phyloP scores from a whole-genome alignment of 2,329 filamentous ascomycete species.

The Juglanconis oblonga region DNA sequence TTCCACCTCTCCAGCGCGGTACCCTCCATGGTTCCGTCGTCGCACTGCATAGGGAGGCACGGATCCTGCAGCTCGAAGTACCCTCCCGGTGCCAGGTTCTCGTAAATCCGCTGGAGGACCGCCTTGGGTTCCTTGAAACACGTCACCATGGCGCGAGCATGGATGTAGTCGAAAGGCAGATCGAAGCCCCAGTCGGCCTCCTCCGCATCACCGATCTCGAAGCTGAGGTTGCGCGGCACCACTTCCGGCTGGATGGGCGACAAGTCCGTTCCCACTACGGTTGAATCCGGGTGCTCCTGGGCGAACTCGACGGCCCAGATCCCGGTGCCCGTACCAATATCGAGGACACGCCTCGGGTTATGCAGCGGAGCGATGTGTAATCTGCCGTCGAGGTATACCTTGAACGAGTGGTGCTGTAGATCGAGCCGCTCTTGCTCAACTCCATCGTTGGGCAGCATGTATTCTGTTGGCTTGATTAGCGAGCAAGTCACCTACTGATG shows the following conservation, averaged over 20 bases:
- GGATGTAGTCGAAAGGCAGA: slow-evolving; percentile 51
- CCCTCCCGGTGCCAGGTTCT: slow-evolving; percentile 37
- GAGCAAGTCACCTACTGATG: neutral
- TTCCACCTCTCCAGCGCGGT: slow-evolving; percentile 31
- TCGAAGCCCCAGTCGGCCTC: slow-evolving; percentile 45
- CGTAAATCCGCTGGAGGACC: slow-evolving; percentile 44
- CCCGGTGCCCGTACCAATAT: slow-evolving; percentile 45
- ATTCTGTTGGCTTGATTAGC: slow-evolving; percentile 22
- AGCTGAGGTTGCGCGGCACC: slow-evolving; percentile 50
- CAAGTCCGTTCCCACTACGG: slow-evolving; percentile 42
- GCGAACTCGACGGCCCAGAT: slow-evolving; percentile 50
- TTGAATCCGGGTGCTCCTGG: slow-evolving; percentile 34
- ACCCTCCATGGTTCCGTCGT: slow-evolving; percentile 28
- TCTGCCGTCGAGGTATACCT: slow-evolving; percentile 35
- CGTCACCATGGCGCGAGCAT: slow-evolving; percentile 46
- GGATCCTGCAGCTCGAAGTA: slow-evolving; percentile 35
- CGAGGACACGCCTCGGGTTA: slow-evolving; percentile 40
- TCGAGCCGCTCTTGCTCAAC: slow-evolving; percentile 33
- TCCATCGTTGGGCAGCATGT: slow-evolving; percentile 31
- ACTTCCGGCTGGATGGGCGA: slow-evolving; percentile 39
- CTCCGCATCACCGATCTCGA: slow-evolving; percentile 53
- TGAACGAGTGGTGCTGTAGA: slow-evolving; percentile 38
- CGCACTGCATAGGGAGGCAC: slow-evolving; percentile 27
- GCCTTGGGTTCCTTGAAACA: slow-evolving; percentile 47
- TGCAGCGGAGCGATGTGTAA: slow-evolving; percentile 44